Conservation (phyloP, 805 yeast genomes). For the Barnettozyma botsteinii region DNA sequence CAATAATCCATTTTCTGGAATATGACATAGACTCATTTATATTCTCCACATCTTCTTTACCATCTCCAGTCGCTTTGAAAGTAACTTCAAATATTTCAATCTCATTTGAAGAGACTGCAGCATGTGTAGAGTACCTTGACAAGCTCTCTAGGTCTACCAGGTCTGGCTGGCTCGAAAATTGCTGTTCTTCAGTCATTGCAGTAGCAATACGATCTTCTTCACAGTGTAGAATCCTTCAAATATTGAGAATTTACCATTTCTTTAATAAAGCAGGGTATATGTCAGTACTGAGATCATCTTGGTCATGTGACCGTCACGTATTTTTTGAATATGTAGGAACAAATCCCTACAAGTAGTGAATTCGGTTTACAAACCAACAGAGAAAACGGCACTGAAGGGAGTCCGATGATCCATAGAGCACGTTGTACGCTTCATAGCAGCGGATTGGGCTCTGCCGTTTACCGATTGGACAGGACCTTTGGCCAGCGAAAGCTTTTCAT, state of each 20-base stretch:
- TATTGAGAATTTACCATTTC: too few species aligned
- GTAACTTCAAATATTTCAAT: slow-evolving; percentile 25
- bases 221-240: too few species aligned
- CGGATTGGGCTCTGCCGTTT: not conserved
- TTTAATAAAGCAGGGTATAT: too few species aligned
- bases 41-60: slow-evolving; percentile 27
- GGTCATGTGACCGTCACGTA: too few species aligned
- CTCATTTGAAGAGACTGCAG: slow-evolving; percentile 1
- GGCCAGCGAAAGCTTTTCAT: slow-evolving; percentile 1
- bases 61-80: slow-evolving; percentile 13
- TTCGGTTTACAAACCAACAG: too few species aligned
- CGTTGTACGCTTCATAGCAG: not conserved
- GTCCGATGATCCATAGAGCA: not conserved
- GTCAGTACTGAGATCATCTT: too few species aligned
- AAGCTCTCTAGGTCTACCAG: slow-evolving; percentile 15
- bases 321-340: too few species aligned
- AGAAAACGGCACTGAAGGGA: too few species aligned
- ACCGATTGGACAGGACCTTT: not conserved
- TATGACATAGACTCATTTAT: slow-evolving; percentile 32
- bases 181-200: slow-evolving; percentile 7
- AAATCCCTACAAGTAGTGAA: too few species aligned
- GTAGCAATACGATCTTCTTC: too few species aligned
- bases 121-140: slow-evolving; percentile 11
- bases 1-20: slow-evolving; percentile 50
- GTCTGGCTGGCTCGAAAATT: slow-evolving; percentile 17